phyloP scores from a whole-genome alignment of 257 asterid genomes.

The Catharanthus roseus region DNA sequence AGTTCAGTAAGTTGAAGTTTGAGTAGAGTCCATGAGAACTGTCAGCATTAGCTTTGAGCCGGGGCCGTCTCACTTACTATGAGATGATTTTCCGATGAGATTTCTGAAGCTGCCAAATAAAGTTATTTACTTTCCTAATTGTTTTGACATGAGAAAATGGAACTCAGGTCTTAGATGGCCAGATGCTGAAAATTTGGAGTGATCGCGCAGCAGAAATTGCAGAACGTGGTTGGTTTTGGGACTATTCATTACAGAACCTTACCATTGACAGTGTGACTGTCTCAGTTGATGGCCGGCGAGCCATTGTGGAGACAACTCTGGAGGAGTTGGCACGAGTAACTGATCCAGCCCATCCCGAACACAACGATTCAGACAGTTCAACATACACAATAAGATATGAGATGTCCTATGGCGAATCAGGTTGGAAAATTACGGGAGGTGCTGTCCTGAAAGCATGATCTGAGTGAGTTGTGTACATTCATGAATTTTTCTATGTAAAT shows the following conservation, averaged over 20 bases:
- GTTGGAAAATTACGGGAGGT: slow-evolving; percentile 94
- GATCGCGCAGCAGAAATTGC: slow-evolving; percentile 78
- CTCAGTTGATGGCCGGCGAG: slow-evolving; percentile 81
- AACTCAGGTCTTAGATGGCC: slow-evolving; percentile 86
- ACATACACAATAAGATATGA: slow-evolving; percentile 85
- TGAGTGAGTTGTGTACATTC: not conserved
- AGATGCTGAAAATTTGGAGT: slow-evolving; percentile 88
- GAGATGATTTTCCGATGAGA: not conserved
- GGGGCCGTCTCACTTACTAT: not conserved
- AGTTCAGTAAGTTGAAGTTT: not conserved
- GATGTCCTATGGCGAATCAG: slow-evolving; percentile 53
- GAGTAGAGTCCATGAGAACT: not conserved
- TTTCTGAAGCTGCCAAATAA: not conserved
- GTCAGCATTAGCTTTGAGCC: not conserved
- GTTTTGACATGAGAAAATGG: slow-evolving; percentile 4
- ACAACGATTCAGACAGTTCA: slow-evolving; percentile 59
- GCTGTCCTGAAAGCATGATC: slow-evolving; percentile 74
- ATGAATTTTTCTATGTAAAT: slow-evolving; percentile 27
- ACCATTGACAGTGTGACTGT: slow-evolving; percentile 81
- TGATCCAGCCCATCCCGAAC: slow-evolving; percentile 67
- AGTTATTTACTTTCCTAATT: not conserved
- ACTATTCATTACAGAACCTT: slow-evolving; percentile 62
- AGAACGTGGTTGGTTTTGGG: slow-evolving; percentile 92
- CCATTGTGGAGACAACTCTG: slow-evolving; percentile 86
- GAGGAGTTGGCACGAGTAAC: slow-evolving; percentile 83